Evolutionary conservation across 2,329 filamentous ascomycete genomes (phyloP), one percentile per base, ranked within the genome.

Genomic region (Esteya vermicola): DNA sequence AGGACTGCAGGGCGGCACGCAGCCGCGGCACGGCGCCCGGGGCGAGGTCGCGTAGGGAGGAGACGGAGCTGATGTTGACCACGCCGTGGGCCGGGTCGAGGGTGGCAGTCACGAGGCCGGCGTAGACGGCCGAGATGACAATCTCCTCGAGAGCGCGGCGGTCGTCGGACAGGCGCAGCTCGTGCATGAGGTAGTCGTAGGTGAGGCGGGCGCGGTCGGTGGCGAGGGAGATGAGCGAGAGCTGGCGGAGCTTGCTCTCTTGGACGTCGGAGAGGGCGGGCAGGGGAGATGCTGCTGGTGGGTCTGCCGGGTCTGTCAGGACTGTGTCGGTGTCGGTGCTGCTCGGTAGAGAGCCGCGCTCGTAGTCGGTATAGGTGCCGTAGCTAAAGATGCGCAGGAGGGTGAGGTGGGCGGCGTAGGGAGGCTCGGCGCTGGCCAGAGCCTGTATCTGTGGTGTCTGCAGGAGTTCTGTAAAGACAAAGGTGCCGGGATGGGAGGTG

Each of bases 401-500:
- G 2, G 66, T 73, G 38, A 91, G 68, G 59, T 85, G 62, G 4
- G 63, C 50, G 2, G 68, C 62, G 51, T 80, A 74, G 36, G 93
- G 81, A 27, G 68, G 55, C n/a, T 51, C 48, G 18, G 53, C 54
- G 9, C 57, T 57, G 30, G 67, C 66, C 33, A 96, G 76, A 12
- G 74, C 70, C 59, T 91, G 82, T 49, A 96, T 78, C 51, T 85
- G 77, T 0, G 83, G 76, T 1, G 78, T 77, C 51, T 82, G 72
- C 28, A 98, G 77, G n/a, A 98, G 78, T 63, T 96, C 89, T 49
- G 83, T 76, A 64, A 98, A 98, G 61, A 96, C 72, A 59, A 81
- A 98, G 48, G 88, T 93, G 59, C 86, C 84, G 22, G 83, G 77
- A 41, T 79, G 79, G n/a, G 85, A 86, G 38, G 86, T 96, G 45